Percentiles rank a stretch among this genome's conserved stretches.
Evolutionary conservation across 176 grass and related monocot species (phyloP).

Genomic region (Musa beccarii): DNA sequence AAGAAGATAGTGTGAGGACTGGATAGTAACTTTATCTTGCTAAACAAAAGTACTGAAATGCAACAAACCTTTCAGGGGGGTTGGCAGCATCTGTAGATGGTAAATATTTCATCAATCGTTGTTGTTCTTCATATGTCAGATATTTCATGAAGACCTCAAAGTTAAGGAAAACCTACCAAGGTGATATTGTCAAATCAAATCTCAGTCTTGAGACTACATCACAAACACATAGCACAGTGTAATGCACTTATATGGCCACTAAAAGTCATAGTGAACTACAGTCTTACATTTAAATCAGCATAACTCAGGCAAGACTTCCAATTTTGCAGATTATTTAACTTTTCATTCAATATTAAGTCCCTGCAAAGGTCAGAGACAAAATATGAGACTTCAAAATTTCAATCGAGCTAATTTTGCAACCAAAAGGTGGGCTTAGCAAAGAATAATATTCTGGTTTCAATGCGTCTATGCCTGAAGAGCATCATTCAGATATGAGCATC

Average conservation of each 20-base stretch:
- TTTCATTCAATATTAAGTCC: constrained; percentile 31
- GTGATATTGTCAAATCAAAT: constrained; percentile 18
- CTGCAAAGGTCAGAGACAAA: constrained; percentile 26
- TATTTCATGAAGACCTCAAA: constrained; percentile 43
- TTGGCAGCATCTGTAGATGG: constrained; percentile 36
- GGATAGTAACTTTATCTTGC: neutral
- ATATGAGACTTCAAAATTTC: neutral
- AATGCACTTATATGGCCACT: neutral
- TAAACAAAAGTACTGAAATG: neutral
- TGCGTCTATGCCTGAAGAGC: too few species aligned
- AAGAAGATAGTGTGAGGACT: constrained; percentile 9
- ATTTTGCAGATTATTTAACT: constrained; percentile 29
- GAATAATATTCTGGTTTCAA: neutral
- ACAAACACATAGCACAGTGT: neutral
- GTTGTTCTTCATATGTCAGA: constrained; percentile 49
- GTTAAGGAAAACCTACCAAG: constrained; percentile 47
- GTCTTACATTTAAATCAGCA: constrained; percentile 38
- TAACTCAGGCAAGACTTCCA: constrained; percentile 39
- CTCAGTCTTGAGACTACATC: neutral
- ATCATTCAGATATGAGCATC: too few species aligned
- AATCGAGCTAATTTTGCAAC: neutral
- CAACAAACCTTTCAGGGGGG: constrained; percentile 34
- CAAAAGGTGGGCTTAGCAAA: neutral
- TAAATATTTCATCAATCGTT: constrained; percentile 45
- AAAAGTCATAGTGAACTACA: neutral